Evolutionary conservation across 345 rosid species (phyloP).

Genomic region (Carallia brachiata): DNA sequence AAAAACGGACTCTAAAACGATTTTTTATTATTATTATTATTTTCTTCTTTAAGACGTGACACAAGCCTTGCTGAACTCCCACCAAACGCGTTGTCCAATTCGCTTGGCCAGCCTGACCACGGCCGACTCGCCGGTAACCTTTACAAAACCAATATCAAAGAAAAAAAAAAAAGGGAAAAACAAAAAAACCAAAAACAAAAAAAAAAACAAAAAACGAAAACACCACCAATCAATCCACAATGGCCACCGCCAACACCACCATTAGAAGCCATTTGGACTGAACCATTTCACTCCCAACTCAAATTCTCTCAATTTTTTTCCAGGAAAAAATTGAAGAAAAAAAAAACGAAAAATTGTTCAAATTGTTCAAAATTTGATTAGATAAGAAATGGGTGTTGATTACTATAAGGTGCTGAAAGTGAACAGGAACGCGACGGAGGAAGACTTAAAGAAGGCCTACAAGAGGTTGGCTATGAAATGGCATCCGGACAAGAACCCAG

Average conservation of each 20-base stretch:
- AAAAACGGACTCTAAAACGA: too few relatives aligned
- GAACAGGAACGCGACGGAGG: slow-evolving; percentile 58
- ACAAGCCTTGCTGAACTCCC: background rate
- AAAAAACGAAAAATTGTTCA: background rate
- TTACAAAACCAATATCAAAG: too few relatives aligned
- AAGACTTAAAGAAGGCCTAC: slow-evolving; percentile 76
- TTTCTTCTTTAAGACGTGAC: background rate
- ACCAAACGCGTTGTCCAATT: background rate
- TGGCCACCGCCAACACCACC: background rate
- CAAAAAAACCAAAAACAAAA: background rate
- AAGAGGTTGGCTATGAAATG: slow-evolving; percentile 25
- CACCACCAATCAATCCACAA: background rate
- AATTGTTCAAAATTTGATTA: background rate
- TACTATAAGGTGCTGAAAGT: slow-evolving; percentile 85
- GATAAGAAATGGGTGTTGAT: slow-evolving; percentile 65
- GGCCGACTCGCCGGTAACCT: slow-evolving; percentile 27
- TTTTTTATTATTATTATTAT: background rate
- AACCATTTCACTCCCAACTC: background rate
- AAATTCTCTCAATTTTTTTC: too few relatives aligned
- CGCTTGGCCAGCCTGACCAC: background rate
- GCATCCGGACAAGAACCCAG: slow-evolving; percentile 12
- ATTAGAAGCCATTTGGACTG: background rate
- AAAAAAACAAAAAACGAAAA: background rate
- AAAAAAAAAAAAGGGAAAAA: too few relatives aligned
- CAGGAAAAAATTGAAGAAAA: too few relatives aligned